A percentile compares a stretch with the other conserved stretches of the same genome.
Conservation (phyloP, 2,329 filamentous ascomycete genomes). For the Thielaviopsis ethacetica region DNA sequence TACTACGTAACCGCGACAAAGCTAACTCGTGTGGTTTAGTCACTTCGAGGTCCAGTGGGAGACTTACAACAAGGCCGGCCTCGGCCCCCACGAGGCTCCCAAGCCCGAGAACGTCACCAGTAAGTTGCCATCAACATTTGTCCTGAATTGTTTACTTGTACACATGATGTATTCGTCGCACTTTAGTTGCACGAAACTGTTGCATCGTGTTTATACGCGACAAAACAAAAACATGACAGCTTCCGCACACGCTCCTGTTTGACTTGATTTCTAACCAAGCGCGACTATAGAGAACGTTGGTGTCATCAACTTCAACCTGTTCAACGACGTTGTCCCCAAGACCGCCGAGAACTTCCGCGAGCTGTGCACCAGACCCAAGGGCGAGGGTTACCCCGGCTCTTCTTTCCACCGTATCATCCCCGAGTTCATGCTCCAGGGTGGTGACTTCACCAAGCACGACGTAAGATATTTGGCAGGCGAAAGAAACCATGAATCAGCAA, state of each 20-base stretch:
- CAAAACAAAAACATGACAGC: no score
- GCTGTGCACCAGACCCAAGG: conserved; percentile 67
- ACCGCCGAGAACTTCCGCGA: conserved; percentile 72
- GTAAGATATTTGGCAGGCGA: conserved; percentile 34
- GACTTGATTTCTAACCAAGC: neutral
- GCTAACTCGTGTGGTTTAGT: conserved; percentile 19
- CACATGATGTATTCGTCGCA: no score
- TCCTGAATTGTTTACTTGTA: no score
- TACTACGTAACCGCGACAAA: neutral
- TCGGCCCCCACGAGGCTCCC: conserved; percentile 42
- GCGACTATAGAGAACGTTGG: conserved; percentile 44
- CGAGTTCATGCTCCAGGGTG: conserved; percentile 89
- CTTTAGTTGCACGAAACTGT: no score
- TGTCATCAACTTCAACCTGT: conserved; percentile 82
- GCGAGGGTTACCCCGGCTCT: conserved; percentile 68
- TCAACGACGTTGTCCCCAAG: conserved; percentile 72
- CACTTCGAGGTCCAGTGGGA: conserved; percentile 62
- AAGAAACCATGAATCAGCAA: neutral
- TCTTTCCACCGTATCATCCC: conserved; percentile 88
- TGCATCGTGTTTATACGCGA: no score
- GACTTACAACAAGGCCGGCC: conserved; percentile 37
- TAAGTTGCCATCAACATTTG: conserved; percentile 25
- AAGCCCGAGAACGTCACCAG: conserved; percentile 31
- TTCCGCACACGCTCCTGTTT: no score
- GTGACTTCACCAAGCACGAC: conserved; percentile 86